Evolutionary conservation across 2,329 filamentous ascomycete species (phyloP), one percentile per base, ranked within the genome.

Genomic region (Beauveria brongniartii): DNA sequence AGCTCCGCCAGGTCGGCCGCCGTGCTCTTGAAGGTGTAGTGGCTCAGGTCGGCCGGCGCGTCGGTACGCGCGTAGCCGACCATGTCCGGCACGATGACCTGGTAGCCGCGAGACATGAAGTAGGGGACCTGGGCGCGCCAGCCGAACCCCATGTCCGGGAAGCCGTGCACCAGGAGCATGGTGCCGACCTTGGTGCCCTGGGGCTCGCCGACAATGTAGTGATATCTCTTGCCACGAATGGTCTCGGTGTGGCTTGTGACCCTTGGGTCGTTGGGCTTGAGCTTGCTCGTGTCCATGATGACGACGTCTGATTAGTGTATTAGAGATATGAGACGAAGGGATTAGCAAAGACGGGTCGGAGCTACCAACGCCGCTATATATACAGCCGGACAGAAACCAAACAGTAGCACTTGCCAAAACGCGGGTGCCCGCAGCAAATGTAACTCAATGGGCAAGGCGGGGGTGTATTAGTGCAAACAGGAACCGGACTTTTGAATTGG

Each of bases 71-170:
- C 90, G 72, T 94, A 97, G 64, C 93, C 93, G 67, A 96, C 82
- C 80, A 92, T 87, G 74, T 97, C 91, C 0, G 91, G 89, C 12
- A 85, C 90, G 26, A 97, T 84, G 59, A 96, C 91, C 61, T 89
- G 84, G 65, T 93, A 83, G 24, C 88, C 88, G 61, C 91, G 78
- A 6, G 86, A 80, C 40, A 89, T 74, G 24, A 97, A 81, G 67
- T 85, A 75, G 0, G 92, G 92, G 63, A 97, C 89, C 74, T 97
- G 92, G 74, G 90, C 88, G 64, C 92, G 87, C 93, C 93, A 97
- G 70, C 89, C 91, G 69, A 92, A 86, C 9, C 85, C 84, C 20
- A 94, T 75, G 74, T 96, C 92, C 0, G 92, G 92, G 75, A 87
- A 95, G 65, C 92, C 92, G 73, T 92, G 89, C 69, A 90, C 62